Evolutionary conservation across 2,329 filamentous ascomycete species (phyloP).

Genomic region (Metarhizium anisopliae): DNA sequence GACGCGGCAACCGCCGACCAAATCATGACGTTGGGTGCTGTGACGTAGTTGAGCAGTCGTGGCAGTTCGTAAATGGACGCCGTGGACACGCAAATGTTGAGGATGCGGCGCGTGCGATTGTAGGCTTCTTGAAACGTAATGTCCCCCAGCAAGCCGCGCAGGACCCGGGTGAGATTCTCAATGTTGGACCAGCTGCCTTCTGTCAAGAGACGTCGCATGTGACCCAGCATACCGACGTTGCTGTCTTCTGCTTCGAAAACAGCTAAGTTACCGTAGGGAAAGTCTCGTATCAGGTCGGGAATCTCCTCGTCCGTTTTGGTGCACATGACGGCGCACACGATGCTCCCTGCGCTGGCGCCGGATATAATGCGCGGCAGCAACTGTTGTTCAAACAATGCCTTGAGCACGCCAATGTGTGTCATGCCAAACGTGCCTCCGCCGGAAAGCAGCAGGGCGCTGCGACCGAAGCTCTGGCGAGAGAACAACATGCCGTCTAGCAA

Average conservation of each 20-base stretch:
- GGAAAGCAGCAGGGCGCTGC: slow-evolving; percentile 73
- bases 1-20: slow-evolving; percentile 97
- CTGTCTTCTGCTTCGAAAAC: slow-evolving; percentile 62
- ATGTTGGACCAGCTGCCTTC: slow-evolving; percentile 81
- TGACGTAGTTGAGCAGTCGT: slow-evolving; percentile 82
- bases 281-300: slow-evolving; percentile 56
- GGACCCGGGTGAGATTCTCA: slow-evolving; percentile 68
- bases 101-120: slow-evolving; percentile 81
- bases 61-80: slow-evolving; percentile 82
- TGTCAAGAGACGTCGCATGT: slow-evolving; percentile 66
- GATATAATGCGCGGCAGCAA: slow-evolving; percentile 81
- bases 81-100: slow-evolving; percentile 90
- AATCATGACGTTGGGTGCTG: slow-evolving; percentile 87
- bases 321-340: slow-evolving; percentile 74
- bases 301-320: slow-evolving; percentile 72
- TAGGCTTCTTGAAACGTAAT: slow-evolving; percentile 95
- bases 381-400: slow-evolving; percentile 64
- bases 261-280: slow-evolving; percentile 70
- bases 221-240: slow-evolving; percentile 55
- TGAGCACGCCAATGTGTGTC: slow-evolving; percentile 83
- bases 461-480: slow-evolving; percentile 72
- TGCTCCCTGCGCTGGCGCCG: slow-evolving; percentile 78
- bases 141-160: slow-evolving; percentile 73
- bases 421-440: slow-evolving; percentile 87
- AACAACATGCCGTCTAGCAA: slow-evolving; percentile 61